phyloP scores from a whole-genome alignment of 169 alveolate genomes.

The Cryptosporidium ubiquitum region DNA sequence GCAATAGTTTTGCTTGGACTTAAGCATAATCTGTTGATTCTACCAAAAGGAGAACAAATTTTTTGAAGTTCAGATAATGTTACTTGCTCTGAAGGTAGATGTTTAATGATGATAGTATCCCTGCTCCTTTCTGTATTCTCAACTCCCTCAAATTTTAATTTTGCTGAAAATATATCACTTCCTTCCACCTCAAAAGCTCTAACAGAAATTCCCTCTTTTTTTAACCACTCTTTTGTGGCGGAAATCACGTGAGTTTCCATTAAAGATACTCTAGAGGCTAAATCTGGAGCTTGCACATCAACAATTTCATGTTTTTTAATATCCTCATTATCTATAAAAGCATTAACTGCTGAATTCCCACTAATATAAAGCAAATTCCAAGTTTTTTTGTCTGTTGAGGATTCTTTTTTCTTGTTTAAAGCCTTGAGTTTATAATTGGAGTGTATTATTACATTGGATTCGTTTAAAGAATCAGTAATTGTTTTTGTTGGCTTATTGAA shows the following conservation, averaged over 20 bases:
- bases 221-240: constrained; percentile 94
- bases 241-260: constrained; percentile 92
- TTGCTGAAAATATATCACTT: constrained; percentile 66
- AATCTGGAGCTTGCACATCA: constrained; percentile 80
- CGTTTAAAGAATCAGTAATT: constrained; percentile 76
- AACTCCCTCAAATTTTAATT: constrained; percentile 28
- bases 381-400: constrained; percentile 87
- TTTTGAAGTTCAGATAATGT: constrained; percentile 80
- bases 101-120: constrained; percentile 80
- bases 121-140: constrained; percentile 40
- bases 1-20: constrained; percentile 92
- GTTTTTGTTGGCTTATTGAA: constrained; percentile 75
- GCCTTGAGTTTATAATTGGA: constrained; percentile 84
- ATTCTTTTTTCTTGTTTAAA: constrained; percentile 79
- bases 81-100: constrained; percentile 77
- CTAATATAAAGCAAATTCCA: constrained; percentile 96
- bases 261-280: constrained; percentile 91
- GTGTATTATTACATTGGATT: constrained; percentile 82
- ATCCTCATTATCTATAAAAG: constrained; percentile 86
- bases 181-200: constrained; percentile 85
- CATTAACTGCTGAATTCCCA: constrained; percentile 91
- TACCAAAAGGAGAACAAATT: constrained; percentile 87
- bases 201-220: constrained; percentile 89
- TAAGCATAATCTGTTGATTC: constrained; percentile 82
- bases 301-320: constrained; percentile 87